phyloP scores from a whole-genome alignment of 495 filamentous ascomycete species.

The Paragyromitra xinjiangensis region DNA sequence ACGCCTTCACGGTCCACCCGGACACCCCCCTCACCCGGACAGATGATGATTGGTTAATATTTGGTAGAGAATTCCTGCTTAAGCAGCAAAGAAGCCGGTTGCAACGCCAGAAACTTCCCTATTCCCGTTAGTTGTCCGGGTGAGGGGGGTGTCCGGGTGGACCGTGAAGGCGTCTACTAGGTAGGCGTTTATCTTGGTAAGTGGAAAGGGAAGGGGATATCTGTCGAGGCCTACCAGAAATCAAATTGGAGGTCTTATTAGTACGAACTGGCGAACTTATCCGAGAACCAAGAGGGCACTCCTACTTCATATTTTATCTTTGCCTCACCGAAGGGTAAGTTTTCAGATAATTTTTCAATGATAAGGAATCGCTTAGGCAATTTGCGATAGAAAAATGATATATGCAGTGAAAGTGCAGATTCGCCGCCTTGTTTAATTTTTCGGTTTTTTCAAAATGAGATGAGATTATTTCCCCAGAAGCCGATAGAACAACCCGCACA shows the following conservation, averaged over 20 bases:
- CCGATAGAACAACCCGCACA: conserved; percentile 1
- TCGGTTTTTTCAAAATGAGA: conserved; percentile 27
- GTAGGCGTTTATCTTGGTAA: not conserved
- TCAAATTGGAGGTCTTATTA: not conserved
- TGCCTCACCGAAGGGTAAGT: not conserved
- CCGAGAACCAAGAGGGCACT: not conserved
- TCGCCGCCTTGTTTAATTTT: conserved; percentile 15
- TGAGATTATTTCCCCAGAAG: conserved; percentile 20
- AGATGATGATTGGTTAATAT: no score
- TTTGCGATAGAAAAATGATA: conserved; percentile 1
- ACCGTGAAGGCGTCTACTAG: no score
- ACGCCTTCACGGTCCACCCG: no score
- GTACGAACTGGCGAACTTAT: conserved; percentile 1
- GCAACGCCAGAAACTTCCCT: no score
- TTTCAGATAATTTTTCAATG: conserved; percentile 1
- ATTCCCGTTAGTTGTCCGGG: no score
- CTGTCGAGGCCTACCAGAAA: not conserved
- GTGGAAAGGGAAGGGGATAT: not conserved
- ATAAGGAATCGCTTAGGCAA: not conserved
- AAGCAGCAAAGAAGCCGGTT: no score
- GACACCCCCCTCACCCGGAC: no score
- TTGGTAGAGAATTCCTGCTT: no score
- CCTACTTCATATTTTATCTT: not conserved
- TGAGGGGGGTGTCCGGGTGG: no score
- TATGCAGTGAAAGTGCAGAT: not conserved